Evolutionary conservation across 2,329 filamentous ascomycete species (phyloP), one percentile per base, ranked within the genome.

Genomic region (Epichloe festucae): DNA sequence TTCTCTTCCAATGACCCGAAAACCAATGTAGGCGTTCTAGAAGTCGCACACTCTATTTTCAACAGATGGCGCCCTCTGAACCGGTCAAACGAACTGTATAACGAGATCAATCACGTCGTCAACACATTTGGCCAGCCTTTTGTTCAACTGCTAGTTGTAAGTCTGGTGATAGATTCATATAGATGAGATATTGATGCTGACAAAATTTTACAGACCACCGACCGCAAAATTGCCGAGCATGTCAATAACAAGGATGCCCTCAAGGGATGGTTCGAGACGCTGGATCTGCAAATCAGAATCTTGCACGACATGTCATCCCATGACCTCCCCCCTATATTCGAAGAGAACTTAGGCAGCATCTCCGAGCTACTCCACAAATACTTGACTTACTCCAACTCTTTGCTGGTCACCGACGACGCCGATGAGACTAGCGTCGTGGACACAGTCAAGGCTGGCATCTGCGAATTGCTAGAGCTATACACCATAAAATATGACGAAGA

Each of bases 41-140:
- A 95, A 70, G 93, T 98, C 44, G 94, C 94, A 59, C 93, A 98
- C 70, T 97, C 93, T 47, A 97, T 98, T 61, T 98, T 97, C 72
- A 87, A 86, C 66, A 78, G 93, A 67, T 98, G 93, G 93, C 80
- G 93, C 57, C 94, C 93, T 8, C 76, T 98, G 41, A 96, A 95
- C 72, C 82, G 87, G 55, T 95, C 90, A 43, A 89, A 98, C 68
- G 89, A 87, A 48, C 80, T 98, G 11, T 98, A 89, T 67, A 86
- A 82, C 38, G 93, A 98, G 70, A 94, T 98, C 73, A 93, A 95
- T 68, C 93, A 98, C 72, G 94, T 98, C 52, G 78, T 98, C 49
- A 73, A 74, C 54, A 89, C 84, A 53, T 97, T 98, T 67, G 87
- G 88, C 53, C 73, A 79, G 40, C 85, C 93, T 0, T 97, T 95